Evolutionary conservation across 768 basidiomycete species (phyloP), one percentile per base, ranked within the genome.

Genomic region (Phylloporus scabripes): DNA sequence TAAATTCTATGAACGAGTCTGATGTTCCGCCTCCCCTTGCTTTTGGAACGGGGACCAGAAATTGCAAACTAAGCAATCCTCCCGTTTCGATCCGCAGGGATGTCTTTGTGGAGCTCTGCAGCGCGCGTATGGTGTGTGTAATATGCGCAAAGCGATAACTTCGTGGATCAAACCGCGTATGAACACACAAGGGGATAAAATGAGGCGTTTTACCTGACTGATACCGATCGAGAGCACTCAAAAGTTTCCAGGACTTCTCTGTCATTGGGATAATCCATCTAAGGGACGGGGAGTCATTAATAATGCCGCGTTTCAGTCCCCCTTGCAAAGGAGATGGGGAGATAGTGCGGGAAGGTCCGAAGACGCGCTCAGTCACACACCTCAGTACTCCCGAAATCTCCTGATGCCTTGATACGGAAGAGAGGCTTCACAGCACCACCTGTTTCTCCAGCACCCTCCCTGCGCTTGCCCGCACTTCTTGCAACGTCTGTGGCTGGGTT

Each of bases 261-360:
- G 60, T 95, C 92, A 58, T 90, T 92, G 3, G 92, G 92, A 54
- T 94, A 98, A 68, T 99, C 94, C 83, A 97, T 90, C 92, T 94
- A 26, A 14, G 33, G n/a, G 21, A 5, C 20, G 29, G 48, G 21
- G 17, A 20, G 17, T 55, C 45, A 50, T 33, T 42, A 38, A 20
- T 49, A 11, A 23, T 7, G 1, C 18, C 28, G 32, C 10, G 2
- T 24, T 24, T 40, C 24, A 9, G 34, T 21, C 42, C 26, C 42
- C 29, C 23, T 28, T 36, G 6, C 29, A n/a, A 41, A 17, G 20
- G 20, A 38, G 23, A 17, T 15, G n/a, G 21, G 21, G 14, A 6
- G 23, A 21, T 10, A 45, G 23, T 12, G 41, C 18, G 20, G 28
- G 40, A 5, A 15, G 11, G 42, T 26, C 12, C 29, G 15, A 31